These are phyloP conservation scores for Lunasporangiospora selenospora DNA, from an alignment of 192 early-diverging fungal genomes.

Conservation along the genomic window DNA sequence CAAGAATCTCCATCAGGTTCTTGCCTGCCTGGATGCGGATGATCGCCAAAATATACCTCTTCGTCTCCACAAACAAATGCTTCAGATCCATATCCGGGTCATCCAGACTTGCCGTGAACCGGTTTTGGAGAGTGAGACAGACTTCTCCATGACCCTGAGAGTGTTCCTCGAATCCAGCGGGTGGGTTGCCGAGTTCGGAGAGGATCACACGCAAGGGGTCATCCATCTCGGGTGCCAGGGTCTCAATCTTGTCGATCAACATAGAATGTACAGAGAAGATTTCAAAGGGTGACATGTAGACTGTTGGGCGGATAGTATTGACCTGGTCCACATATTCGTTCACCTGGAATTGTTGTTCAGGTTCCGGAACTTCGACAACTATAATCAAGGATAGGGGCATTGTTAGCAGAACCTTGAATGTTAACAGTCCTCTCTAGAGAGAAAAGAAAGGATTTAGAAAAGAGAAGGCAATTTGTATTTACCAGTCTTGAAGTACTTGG, in stretches of 20 bases:
- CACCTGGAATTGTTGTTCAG: constrained; percentile 90
- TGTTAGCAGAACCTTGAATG: neutral
- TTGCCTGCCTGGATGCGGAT: constrained; percentile 86
- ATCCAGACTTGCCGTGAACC: constrained; percentile 66
- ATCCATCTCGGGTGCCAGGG: constrained; percentile 67
- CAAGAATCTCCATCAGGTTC: constrained; percentile 86
- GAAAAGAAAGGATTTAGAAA: neutral
- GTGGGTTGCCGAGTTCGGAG: constrained; percentile 65
- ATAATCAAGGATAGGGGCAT: constrained; percentile 1
- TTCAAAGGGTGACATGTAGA: constrained; percentile 92
- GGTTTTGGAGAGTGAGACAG: constrained; percentile 71
- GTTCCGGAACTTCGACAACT: constrained; percentile 86
- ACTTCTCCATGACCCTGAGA: constrained; percentile 61
- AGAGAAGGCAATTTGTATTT: constrained; percentile 4
- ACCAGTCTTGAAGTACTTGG: constrained; percentile 86
- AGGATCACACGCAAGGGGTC: constrained; percentile 73
- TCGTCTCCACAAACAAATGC: constrained; percentile 86
- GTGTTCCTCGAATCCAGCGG: constrained; percentile 51
- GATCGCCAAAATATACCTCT: constrained; percentile 84
- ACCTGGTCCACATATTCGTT: constrained; percentile 88
- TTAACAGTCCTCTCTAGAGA: too few species aligned
- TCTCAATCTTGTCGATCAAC: constrained; percentile 80
- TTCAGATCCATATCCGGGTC: constrained; percentile 62
- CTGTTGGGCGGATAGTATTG: constrained; percentile 80
- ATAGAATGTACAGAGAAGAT: constrained; percentile 90